Evolutionary conservation across 169 alveolate genomes (phyloP), one percentile per base, ranked within the genome.

Genomic region (Plasmodium gaboni): DNA sequence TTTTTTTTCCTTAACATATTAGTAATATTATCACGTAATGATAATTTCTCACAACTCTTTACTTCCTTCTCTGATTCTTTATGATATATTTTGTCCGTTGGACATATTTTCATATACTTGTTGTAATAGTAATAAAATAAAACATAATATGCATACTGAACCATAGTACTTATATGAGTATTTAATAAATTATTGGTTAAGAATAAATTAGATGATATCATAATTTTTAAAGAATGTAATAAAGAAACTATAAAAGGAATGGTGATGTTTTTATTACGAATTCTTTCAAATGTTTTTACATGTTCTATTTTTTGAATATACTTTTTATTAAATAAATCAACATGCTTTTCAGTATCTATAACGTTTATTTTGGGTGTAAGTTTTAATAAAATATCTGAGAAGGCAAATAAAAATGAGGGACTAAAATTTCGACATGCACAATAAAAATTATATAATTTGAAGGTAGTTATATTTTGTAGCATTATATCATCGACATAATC

Each of bases 111-210:
- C n/a, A 48, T 50, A 10, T 78, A 51, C 44, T 78, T 78, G 48
- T 65, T 78, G 60, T 59, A 26, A 46, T 65, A 78, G 38, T 78
- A 78, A 51, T 22, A 65, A 10, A 65, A 78, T 59, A 78, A 51
- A 38, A 78, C 89, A 59, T 64, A 78, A 59, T 78, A 78, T 13
- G 89, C 50, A 46, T 78, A 78, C 71, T 78, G 89, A 5, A 67
- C 89, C 89, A 78, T 78, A 2, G 68, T 65, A 24, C 22, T 78
- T 10, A 78, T 24, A 78, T 78, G 76, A 28, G 28, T 76, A 48
- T 69, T 63, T 64, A 78, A 59, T 38, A 32, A 17, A 24, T 65
- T 57, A 78, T 78, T 78, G 9, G 53, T 38, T 22, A 48, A 76
- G 15, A 64, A 78, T 57, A 78, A 78, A 65, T 63, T 78, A 0